Evolutionary conservation across 768 basidiomycete species (phyloP), one percentile per base, ranked within the genome.

Genomic region (Termitomyces sp.): DNA sequence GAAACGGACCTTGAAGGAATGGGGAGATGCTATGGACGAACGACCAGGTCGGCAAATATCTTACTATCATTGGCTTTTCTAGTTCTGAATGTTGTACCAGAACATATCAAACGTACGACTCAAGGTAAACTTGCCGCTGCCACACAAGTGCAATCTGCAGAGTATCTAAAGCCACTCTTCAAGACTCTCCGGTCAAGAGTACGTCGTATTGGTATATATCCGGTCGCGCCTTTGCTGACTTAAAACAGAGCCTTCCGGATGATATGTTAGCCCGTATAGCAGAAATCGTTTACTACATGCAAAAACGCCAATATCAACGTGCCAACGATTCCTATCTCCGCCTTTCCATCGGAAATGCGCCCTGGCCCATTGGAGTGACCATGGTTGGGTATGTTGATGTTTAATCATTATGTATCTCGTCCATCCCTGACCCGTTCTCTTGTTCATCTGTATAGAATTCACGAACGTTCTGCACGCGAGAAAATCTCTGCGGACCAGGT

Each of bases 281-380:
- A 14, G 95, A 99, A 71, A 95, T 99, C 53, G 90, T 98, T 7
- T 90, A 98, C 66, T 75, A 94, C 72, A 96, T 97, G 94, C 97
- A 99, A 70, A 88, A 83, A 61, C 87, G 97, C 30, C 86, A 95
- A 69, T 99, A 99, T 64, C 94, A 98, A 70, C 82, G 78, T 54
- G 96, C 97, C 3, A 99, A 98, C 65, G 97, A 99, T 68, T 88
- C 95, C 0, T 99, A 99, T 69, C 83, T 99, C 23, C 89, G 97
- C 7, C 76, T 99, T 40, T 94, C 92, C 5, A 99, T 99, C 61
- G 97, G 97, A 35, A 99, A 97, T 65, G 96, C 97, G 0, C 95
- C 97, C 3, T 99, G 97, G 97, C 97, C 97, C 1, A 99, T 99
- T 66, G 97, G 97, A 43, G 97, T 99, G 9, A 99, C 97, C 59